Base-by-base conservation (phyloP, 257 asterid genomes). In the Fraxinus quadrangulata region DNA sequence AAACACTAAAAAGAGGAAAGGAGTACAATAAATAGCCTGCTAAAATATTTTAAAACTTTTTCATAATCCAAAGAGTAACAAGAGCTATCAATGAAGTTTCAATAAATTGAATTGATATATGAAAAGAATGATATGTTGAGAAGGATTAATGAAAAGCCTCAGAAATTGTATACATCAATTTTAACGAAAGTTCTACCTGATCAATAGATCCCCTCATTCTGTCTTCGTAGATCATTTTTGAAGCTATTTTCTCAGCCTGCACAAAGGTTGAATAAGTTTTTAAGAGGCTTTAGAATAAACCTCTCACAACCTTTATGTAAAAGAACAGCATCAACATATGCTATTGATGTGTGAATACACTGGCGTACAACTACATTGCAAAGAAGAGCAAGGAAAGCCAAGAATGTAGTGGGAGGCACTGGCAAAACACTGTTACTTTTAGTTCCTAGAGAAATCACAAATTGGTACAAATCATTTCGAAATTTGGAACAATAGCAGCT, bases 171-270 rank as follows among this genome's bases (percentile, higher is more conserved):
- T 5, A 70, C 12, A 6, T 26, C 70, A 80, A 59, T 47, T 72
- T 12, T 51, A 75, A 59, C 24, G 13, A 36, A 59, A 68, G 31
- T 73, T 76, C 33, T 86, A 90, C 99, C 99, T 96, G 99, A 82
- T 96, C 99, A 83, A 96, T 93, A 21, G 98, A 96, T 67, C 98
- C 99, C 78, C 89, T 89, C 99, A 93, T 96, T 84, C 99, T 89
- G 85, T 96, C 99, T 89, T 96, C 99, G 40, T 78, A 89, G 7
- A 96, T 92, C 99, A 93, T 96, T 87, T 91, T 92, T 72, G 99
- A 96, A 77, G 99, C 99, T 85, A 96, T 92, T 85, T 96, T 93
- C 87, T 96, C 98, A 80, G 98, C 99, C 99, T 96, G 90, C 81
- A 78, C 56, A 76, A 67, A 77, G 7, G 9, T 16, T 10, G 69